Percentiles rank a stretch among this genome's conserved stretches.
Conservation (phyloP, 1,284 basidiomycete genomes). For the Trichosporon inkin region DNA sequence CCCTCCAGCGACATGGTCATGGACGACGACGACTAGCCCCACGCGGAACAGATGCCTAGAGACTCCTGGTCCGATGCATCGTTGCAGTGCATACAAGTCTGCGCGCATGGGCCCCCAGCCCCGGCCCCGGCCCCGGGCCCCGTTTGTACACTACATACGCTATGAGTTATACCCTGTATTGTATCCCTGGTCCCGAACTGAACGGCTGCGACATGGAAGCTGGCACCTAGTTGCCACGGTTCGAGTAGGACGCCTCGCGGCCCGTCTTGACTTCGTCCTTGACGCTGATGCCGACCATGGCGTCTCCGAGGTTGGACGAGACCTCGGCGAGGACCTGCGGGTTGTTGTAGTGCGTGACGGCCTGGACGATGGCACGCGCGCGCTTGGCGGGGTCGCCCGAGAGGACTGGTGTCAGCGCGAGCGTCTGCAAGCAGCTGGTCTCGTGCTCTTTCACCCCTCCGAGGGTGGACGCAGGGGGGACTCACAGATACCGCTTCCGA, state of each 20-base stretch:
- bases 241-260: slow-evolving; percentile 16
- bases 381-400: slow-evolving; percentile 91
- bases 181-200: no score
- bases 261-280: slow-evolving; percentile 49
- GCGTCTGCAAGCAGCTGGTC: not conserved
- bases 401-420: slow-evolving; percentile 26
- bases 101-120: no score
- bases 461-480: slow-evolving; percentile 17
- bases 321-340: slow-evolving; percentile 67
- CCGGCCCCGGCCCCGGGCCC: no score
- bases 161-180: no score
- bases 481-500: slow-evolving; percentile 90
- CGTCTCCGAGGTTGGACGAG: slow-evolving; percentile 78
- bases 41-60: not conserved
- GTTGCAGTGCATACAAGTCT: no score
- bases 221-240: slow-evolving; percentile 43
- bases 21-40: slow-evolving; percentile 11
- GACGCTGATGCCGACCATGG: slow-evolving; percentile 77
- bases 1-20: slow-evolving; percentile 22
- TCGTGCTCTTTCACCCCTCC: no score
- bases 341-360: slow-evolving; percentile 96
- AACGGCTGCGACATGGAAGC: not conserved
- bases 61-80: no score
- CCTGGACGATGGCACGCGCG: slow-evolving; percentile 95
- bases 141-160: no score